Conservation (phyloP, 2,329 filamentous ascomycete species). For the Aschersonia sp. region DNA sequence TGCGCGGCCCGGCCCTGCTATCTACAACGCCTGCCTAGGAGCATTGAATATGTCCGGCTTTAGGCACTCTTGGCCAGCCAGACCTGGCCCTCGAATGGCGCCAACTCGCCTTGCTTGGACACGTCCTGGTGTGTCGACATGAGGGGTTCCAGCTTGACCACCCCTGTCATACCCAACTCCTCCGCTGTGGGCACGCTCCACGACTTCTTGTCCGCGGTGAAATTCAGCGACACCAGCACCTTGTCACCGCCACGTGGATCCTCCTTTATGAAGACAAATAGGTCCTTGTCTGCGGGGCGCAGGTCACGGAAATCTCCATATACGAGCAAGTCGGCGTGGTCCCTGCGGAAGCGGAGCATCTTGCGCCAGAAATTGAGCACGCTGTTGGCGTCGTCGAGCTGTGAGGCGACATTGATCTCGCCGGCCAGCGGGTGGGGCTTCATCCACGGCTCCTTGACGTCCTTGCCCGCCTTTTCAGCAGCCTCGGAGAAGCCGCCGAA, state of each 20-base stretch:
- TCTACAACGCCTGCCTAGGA: too few species aligned
- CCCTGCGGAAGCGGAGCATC: constrained; percentile 13
- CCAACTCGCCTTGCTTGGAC: constrained; percentile 5
- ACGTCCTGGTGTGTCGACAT: constrained; percentile 14
- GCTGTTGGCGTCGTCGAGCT: constrained; percentile 25
- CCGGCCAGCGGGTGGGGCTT: constrained; percentile 14
- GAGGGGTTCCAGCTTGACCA: constrained; percentile 10
- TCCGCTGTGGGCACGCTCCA: constrained; percentile 8
- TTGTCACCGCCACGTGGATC: constrained; percentile 9
- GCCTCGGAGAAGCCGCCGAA: constrained; percentile 20
- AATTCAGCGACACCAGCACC: constrained; percentile 18
- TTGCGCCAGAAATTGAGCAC: constrained; percentile 19
- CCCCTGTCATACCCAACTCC: constrained; percentile 9
- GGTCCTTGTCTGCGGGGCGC: constrained; percentile 9
- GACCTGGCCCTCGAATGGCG: constrained; percentile 17
- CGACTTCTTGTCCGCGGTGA: constrained; percentile 13
- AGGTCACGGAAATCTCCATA: constrained; percentile 19
- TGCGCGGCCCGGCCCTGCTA: too few species aligned
- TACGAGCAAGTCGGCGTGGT: constrained; percentile 17
- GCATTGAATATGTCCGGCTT: not conserved
- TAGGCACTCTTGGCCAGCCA: constrained; percentile 9
- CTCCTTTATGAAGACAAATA: constrained; percentile 17
- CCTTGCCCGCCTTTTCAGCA: constrained; percentile 15
- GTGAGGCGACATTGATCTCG: constrained; percentile 41
- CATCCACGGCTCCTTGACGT: constrained; percentile 19